Base-by-base conservation (phyloP, 345 rosid species). In the Hibiscus tridactylites region DNA sequence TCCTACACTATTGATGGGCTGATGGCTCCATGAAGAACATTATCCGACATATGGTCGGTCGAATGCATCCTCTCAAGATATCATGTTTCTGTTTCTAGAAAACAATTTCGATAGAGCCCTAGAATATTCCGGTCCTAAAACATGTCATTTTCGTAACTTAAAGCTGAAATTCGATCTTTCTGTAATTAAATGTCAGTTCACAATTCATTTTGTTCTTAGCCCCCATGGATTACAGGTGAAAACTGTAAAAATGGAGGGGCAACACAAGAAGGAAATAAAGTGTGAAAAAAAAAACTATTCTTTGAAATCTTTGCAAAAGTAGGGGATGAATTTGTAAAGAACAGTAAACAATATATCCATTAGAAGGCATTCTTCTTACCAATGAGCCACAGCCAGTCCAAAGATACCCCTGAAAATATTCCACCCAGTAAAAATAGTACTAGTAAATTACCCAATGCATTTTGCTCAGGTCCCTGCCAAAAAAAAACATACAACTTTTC, bases 61-160 rank as follows among this genome's bases (percentile, higher is more conserved):
- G 47, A 9, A 44, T 9, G 47, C 47, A 44, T 44, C 47, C 12
- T 44, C 13, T 44, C 47, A 1, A 44, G 47, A 44, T 2, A 39
- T 7, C 9, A 39, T 39, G 9, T 8, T 39, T 74, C 37, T 58
- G 61, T 65, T 74, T 68, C 59, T 63, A 49, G 62, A 71, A 78
- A 79, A 74, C 72, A 82, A 76, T 78, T 86, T 77, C 80, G 81
- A 52, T 47, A 39, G 9, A 39, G 10, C 9, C 9, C 10, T 39
- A 39, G 44, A 39, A 39, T 39, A 39, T 39, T 39, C 44, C 1
- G 44, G 10, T 39, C 52, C 13, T 47, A 2, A 49, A 12, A 12
- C 1, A 7, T 15, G 6, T 15, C 53, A 12, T 49, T 49, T 47
- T 47, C 5, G 16, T 47, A 11, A 47, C 52, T 12, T 80, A 68